Conservation (phyloP, 2,329 filamentous ascomycete species). For the Dactylellina cionopaga region DNA sequence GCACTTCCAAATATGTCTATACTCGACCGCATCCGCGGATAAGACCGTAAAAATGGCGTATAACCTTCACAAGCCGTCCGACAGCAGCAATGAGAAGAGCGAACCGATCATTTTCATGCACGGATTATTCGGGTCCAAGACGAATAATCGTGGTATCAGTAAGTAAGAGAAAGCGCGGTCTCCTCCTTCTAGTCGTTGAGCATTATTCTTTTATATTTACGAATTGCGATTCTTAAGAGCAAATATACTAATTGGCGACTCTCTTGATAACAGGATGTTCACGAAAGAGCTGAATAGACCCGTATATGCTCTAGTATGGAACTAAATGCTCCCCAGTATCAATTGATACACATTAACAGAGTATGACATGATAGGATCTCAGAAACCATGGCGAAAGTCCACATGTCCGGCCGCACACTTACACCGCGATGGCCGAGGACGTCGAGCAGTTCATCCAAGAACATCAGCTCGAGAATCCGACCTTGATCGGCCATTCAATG, state of each 20-base stretch:
- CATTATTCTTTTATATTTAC: not conserved
- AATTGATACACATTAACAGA: not conserved
- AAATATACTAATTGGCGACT: no score
- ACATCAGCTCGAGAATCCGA: constrained; percentile 75
- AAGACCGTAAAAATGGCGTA: constrained; percentile 66
- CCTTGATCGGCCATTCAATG: constrained; percentile 95
- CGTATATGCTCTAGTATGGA: constrained; percentile 79
- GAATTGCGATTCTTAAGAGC: no score
- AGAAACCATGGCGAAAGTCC: constrained; percentile 93
- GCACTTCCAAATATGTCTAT: not conserved
- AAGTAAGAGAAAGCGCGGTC: constrained; percentile 73
- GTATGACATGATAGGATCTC: constrained; percentile 71
- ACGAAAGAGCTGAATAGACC: constrained; percentile 81
- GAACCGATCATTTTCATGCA: constrained; percentile 86
- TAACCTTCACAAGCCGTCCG: constrained; percentile 72
- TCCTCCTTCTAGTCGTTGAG: not conserved
- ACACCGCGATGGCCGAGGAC: constrained; percentile 82
- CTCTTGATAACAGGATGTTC: constrained; percentile 80
- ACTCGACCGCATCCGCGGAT: not conserved
- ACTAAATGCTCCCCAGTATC: not conserved
- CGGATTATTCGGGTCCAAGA: constrained; percentile 92
- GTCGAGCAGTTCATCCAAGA: constrained; percentile 79
- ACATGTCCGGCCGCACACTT: constrained; percentile 79
- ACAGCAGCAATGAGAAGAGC: constrained; percentile 61
- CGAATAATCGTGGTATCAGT: constrained; percentile 93